Percentiles rank a stretch among this genome's conserved stretches.
Evolutionary conservation across 352 stramenopile species (phyloP).

Genomic region (Plasmopara muralis): DNA sequence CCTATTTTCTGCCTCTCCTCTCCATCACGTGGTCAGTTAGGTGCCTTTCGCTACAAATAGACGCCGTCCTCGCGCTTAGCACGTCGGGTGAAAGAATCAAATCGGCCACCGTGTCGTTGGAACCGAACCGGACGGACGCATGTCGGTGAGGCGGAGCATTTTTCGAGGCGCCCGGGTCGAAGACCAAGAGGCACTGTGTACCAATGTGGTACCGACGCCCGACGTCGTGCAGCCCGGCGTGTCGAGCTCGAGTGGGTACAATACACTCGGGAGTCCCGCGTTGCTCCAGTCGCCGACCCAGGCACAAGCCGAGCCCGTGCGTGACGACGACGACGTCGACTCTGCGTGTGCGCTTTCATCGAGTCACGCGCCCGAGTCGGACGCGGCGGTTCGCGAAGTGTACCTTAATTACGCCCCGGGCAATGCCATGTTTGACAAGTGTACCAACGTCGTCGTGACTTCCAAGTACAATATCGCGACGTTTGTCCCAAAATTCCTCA

Average conservation of each 20-base stretch:
- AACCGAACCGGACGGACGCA: slow-evolving; percentile 5
- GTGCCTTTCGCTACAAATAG: slow-evolving; percentile 8
- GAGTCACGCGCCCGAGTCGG: not conserved
- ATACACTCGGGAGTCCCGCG: slow-evolving; percentile 29
- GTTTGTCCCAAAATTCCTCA: slow-evolving; percentile 87
- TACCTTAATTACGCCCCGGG: slow-evolving; percentile 65
- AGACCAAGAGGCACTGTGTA: slow-evolving; percentile 37
- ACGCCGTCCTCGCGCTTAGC: slow-evolving; percentile 3
- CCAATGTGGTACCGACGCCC: slow-evolving; percentile 11
- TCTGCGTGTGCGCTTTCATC: slow-evolving; percentile 5
- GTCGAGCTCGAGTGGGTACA: slow-evolving; percentile 20
- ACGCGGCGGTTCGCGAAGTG: slow-evolving; percentile 36
- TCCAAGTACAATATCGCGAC: slow-evolving; percentile 86
- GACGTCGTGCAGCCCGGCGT: slow-evolving; percentile 10
- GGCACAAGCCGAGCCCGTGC: slow-evolving; percentile 20
- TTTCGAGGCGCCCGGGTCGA: slow-evolving; percentile 50
- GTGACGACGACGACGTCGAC: slow-evolving; percentile 5
- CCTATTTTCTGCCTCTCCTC: slow-evolving; percentile 1
- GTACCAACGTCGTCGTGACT: slow-evolving; percentile 82
- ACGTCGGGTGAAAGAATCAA: not conserved
- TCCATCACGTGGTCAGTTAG: not conserved
- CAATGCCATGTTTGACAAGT: slow-evolving; percentile 61
- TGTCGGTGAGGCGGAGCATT: slow-evolving; percentile 30
- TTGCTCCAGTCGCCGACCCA: slow-evolving; percentile 25
- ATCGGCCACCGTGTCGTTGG: not conserved